Conservation (phyloP, 73 alveolate species). For the Tetrahymena malaccensis region DNA sequence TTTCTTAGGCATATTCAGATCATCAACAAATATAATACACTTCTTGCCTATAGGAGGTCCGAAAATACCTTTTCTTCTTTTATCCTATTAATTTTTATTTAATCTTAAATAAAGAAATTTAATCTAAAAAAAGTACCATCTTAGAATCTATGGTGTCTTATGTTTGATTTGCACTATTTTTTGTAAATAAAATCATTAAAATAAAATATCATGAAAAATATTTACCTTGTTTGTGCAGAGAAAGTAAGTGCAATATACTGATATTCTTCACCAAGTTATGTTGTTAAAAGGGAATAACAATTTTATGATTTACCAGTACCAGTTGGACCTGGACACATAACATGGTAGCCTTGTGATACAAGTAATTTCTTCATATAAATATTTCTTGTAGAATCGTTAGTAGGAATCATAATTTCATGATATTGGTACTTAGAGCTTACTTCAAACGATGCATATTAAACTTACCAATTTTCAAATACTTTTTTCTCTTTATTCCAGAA, state of each 20-base stretch:
- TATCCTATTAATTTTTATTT: conserved; percentile 91
- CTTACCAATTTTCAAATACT: conserved; percentile 80
- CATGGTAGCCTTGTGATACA: conserved; percentile 88
- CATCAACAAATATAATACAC: conserved; percentile 98
- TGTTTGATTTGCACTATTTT: conserved; percentile 83
- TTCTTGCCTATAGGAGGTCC: conserved; percentile 99
- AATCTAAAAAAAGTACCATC: conserved; percentile 49
- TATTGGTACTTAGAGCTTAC: conserved; percentile 76
- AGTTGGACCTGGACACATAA: conserved; percentile 99
- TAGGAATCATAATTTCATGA: conserved; percentile 99
- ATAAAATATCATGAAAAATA: neutral
- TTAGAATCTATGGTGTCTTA: conserved; percentile 93
- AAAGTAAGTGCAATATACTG: conserved; percentile 85
- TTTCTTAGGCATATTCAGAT: conserved; percentile 99
- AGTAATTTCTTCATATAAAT: conserved; percentile 82
- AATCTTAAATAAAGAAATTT: conserved; percentile 74
- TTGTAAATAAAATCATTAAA: neutral
- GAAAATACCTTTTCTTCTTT: conserved; percentile 92
- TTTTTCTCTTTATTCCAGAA: conserved; percentile 65
- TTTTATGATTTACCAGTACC: conserved; percentile 99
- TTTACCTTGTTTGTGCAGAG: conserved; percentile 92
- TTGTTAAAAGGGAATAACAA: conserved; percentile 81
- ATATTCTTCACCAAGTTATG: conserved; percentile 95
- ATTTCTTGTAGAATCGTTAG: conserved; percentile 98
- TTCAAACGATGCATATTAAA: conserved; percentile 68